Conservation (phyloP, 1,139 yeast genomes). For the Diutina scorzettiae region DNA sequence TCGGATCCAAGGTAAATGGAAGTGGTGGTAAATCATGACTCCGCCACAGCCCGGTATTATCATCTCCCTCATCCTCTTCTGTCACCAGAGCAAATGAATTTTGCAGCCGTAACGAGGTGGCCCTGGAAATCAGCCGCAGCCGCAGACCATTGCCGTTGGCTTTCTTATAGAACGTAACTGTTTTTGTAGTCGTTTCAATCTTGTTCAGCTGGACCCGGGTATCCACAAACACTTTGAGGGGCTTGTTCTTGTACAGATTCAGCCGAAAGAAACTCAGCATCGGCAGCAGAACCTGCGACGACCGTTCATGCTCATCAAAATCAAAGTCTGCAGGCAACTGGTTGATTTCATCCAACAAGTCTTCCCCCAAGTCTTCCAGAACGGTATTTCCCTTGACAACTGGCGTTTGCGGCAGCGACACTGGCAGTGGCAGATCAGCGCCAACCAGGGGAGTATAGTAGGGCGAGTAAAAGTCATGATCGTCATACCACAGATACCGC, state of each 20-base stretch:
- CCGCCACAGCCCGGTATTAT: constrained; percentile 4
- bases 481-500: constrained; percentile 5
- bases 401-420: not conserved
- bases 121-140: constrained; percentile 1
- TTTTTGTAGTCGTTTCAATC: constrained; percentile 37
- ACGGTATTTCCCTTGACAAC: not conserved
- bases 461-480: not conserved
- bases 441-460: not conserved
- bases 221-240: constrained; percentile 18
- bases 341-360: constrained; percentile 40
- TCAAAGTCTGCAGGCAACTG: constrained; percentile 50
- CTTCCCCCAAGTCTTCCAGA: constrained; percentile 12
- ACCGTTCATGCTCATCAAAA: constrained; percentile 24
- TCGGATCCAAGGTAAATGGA: constrained; percentile 5
- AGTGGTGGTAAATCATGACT: constrained; percentile 3
- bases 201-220: constrained; percentile 23
- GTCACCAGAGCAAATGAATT: constrained; percentile 5
- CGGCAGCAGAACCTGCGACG: constrained; percentile 1
- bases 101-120: constrained; percentile 3
- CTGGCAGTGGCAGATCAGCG: not conserved
- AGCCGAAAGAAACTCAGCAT: constrained; percentile 9
- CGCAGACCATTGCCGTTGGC: not conserved
- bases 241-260: constrained; percentile 19
- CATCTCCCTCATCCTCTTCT: constrained; percentile 4
- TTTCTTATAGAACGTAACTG: constrained; percentile 39